Base-by-base conservation (phyloP, 164 flowering plant genomes). In the Buxus sempervirens region DNA sequence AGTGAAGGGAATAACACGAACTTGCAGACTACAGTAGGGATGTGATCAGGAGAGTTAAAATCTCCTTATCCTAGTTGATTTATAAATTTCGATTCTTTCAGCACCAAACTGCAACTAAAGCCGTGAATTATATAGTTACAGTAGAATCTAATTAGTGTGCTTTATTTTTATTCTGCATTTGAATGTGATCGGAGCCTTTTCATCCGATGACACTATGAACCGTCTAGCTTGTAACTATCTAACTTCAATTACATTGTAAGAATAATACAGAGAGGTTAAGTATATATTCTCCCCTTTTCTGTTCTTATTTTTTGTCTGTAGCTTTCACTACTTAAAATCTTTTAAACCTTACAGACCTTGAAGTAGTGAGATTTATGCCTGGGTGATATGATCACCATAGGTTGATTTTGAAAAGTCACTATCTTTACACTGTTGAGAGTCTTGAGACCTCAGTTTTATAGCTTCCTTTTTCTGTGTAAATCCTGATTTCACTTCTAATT, bases 121-220 rank as follows among this genome's bases (percentile, higher is more conserved):
- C 58, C 25, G 4, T 58, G 10, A 21, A 24, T 1, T 58, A 21
- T 58, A 21, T 14, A 3, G 19, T 9, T 24, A 5, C 24, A 7
- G 14, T 8, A 24, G 19, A 24, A 56, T n/a, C 10, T 24, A 4
- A 0, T 57, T 57, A 5, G 12, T 15, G 2, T 49, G 10, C 19
- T 19, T 57, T 19, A 13, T 20, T 0, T 24, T 58, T 58, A 8
- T 27, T 25, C 15, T 24, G 5, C n/a, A 27, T 58, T 58, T 24
- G 9, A 27, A 58, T 26, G 61, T 58, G n/a, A 58, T 58, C 32
- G 61, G 61, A 58, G 38, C 61, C 60, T 58, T 58, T 58, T 58
- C 61, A 15, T 58, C 61, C 41, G 61, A 26, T 5, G 26, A 58
- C 38, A 57, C 60, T 25, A 21, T 56, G 36, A 16, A 58, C 25